These are phyloP conservation scores for Kuraishia piskuri DNA, from an alignment of 805 yeast genomes.

Conservation along the genomic window DNA sequence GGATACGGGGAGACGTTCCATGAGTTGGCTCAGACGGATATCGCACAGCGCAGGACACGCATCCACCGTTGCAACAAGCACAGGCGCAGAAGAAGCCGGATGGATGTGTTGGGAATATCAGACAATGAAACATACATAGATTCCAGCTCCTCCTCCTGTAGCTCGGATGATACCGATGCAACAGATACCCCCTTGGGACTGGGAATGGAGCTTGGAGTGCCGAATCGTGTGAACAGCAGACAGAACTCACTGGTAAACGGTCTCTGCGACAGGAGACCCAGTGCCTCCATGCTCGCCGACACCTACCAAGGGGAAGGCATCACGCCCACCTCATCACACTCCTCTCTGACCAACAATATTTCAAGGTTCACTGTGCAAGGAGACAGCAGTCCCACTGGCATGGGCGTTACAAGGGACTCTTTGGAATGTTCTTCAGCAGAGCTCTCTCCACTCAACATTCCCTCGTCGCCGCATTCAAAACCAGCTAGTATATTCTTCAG, in stretches of 20 bases:
- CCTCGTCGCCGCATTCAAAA: neutral
- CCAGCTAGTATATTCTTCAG: constrained; percentile 20
- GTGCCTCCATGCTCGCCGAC: neutral
- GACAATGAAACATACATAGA: neutral
- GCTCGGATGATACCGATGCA: neutral
- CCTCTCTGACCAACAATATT: neutral
- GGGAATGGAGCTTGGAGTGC: neutral
- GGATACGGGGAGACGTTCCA: constrained; percentile 3
- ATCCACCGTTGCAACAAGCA: neutral
- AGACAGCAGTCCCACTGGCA: neutral
- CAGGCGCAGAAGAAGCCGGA: neutral
- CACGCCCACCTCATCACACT: neutral
- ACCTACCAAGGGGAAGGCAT: neutral
- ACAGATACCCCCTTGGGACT: neutral
- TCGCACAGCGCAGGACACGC: neutral
- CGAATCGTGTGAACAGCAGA: neutral
- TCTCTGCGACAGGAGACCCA: neutral
- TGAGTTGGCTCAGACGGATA: neutral
- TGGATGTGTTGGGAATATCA: neutral
- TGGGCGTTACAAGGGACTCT: neutral
- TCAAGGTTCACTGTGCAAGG: neutral
- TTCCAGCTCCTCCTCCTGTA: neutral
- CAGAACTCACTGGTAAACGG: neutral
- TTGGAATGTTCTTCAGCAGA: neutral
- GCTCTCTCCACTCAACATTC: neutral